These are phyloP conservation scores for Suillus occidentalis DNA, from an alignment of 768 basidiomycete species.

Conservation along the genomic window DNA sequence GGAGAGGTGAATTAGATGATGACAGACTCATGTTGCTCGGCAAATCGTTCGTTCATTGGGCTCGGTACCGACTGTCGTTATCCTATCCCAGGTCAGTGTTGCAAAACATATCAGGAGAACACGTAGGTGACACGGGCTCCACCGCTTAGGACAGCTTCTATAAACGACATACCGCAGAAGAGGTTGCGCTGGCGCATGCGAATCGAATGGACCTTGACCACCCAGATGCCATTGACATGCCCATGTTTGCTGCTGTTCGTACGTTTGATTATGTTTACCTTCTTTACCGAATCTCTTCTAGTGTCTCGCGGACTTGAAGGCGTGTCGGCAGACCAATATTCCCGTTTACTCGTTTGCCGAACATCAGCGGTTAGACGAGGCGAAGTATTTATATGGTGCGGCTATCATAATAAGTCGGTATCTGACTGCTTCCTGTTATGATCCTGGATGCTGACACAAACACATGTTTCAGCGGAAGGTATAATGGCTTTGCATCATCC, in stretches of 20 bases:
- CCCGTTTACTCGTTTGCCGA: conserved; percentile 93
- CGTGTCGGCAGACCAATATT: conserved; percentile 81
- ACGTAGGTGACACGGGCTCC: neutral
- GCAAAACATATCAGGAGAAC: neutral
- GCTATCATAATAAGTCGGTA: conserved; percentile 80
- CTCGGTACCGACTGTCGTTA: conserved; percentile 86
- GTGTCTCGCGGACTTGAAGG: conserved; percentile 86
- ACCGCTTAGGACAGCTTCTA: conserved; percentile 87
- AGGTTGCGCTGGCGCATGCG: conserved; percentile 79
- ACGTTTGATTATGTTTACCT: neutral
- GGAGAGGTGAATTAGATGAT: neutral
- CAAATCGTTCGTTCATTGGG: conserved; percentile 80
- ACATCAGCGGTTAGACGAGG: conserved; percentile 80
- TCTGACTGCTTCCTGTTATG: neutral
- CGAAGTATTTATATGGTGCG: conserved; percentile 90
- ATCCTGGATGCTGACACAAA: neutral
- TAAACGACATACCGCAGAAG: conserved; percentile 73
- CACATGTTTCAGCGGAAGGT: conserved; percentile 64
- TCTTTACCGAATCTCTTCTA: conserved; percentile 27
- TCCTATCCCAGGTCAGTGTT: conserved; percentile 74
- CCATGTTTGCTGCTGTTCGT: conserved; percentile 75
- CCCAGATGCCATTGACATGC: conserved; percentile 91
- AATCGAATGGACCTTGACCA: conserved; percentile 88
- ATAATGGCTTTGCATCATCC: conserved; percentile 90
- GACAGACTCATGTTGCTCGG: conserved; percentile 80